These are phyloP conservation scores for Fremontodendron californicum DNA, from an alignment of 345 rosid genomes.

Conservation along the genomic window DNA sequence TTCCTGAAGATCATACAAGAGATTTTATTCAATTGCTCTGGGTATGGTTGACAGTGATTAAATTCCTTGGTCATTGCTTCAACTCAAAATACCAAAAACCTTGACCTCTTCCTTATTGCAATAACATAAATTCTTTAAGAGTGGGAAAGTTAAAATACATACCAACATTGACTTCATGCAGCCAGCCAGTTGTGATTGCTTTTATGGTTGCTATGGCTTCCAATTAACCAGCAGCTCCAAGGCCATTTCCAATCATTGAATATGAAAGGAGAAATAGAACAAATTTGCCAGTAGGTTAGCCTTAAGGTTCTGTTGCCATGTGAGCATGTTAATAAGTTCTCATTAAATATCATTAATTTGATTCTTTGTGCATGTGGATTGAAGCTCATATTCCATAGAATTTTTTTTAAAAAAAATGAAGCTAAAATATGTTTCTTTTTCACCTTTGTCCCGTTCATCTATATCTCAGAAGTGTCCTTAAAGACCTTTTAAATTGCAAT, in stretches of 20 bases:
- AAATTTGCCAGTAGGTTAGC: neutral
- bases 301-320: neutral
- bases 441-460: slow-evolving; percentile 68
- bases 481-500: slow-evolving; percentile 53
- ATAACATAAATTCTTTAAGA: neutral
- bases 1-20: too few species aligned
- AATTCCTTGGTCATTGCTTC: neutral
- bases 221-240: slow-evolving; percentile 62
- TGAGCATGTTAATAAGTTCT: neutral
- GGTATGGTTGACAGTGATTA: too few species aligned
- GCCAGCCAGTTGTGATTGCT: slow-evolving; percentile 66
- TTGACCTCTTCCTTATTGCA: too few species aligned
- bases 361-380: neutral
- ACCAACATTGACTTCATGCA: slow-evolving; percentile 57
- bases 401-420: neutral
- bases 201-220: slow-evolving; percentile 64
- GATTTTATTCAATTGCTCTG: too few species aligned
- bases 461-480: slow-evolving; percentile 57
- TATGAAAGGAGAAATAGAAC: slow-evolving; percentile 13
- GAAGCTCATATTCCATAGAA: neutral
- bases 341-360: neutral
- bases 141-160: neutral
- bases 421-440: slow-evolving; percentile 4
- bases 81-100: too few species aligned
- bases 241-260: slow-evolving; percentile 65